phyloP scores from a whole-genome alignment of 2,329 filamentous ascomycete genomes.

The Emmonsiellopsis sp. region DNA sequence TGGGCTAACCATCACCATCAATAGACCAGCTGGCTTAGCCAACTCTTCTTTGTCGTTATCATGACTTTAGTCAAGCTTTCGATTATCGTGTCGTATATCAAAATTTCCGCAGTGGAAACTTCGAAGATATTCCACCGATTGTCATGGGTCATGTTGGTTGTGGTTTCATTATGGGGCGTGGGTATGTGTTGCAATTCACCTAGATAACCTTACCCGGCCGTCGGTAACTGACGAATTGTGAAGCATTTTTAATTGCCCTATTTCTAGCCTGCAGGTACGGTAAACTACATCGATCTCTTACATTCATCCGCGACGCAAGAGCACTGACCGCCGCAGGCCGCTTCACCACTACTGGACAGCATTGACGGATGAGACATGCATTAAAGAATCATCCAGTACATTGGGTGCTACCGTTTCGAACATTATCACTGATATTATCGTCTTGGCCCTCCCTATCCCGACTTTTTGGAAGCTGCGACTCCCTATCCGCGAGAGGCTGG shows the following conservation, averaged over 20 bases:
- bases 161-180: constrained; percentile 11
- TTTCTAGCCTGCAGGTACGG: constrained; percentile 11
- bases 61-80: constrained; percentile 13
- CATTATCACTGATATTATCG: constrained; percentile 11
- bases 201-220: background rate
- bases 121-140: constrained; percentile 4
- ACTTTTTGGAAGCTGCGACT: constrained; percentile 11
- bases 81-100: constrained; percentile 12
- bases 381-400: constrained; percentile 6
- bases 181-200: constrained; percentile 1
- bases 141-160: constrained; percentile 8
- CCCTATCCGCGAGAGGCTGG: constrained; percentile 8
- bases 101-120: constrained; percentile 3
- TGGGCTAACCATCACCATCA: background rate
- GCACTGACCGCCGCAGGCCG: constrained; percentile 5
- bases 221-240: background rate
- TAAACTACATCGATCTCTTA: background rate
- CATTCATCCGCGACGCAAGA: background rate
- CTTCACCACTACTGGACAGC: constrained; percentile 8
- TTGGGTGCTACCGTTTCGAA: constrained; percentile 8
- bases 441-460: constrained; percentile 12
- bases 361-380: constrained; percentile 3
- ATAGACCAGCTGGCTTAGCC: constrained; percentile 12
- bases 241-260: constrained; percentile 10
- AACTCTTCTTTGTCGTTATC: constrained; percentile 9